Base-by-base conservation (phyloP, 1,284 basidiomycete species). In the Rhodotorula sp. region DNA sequence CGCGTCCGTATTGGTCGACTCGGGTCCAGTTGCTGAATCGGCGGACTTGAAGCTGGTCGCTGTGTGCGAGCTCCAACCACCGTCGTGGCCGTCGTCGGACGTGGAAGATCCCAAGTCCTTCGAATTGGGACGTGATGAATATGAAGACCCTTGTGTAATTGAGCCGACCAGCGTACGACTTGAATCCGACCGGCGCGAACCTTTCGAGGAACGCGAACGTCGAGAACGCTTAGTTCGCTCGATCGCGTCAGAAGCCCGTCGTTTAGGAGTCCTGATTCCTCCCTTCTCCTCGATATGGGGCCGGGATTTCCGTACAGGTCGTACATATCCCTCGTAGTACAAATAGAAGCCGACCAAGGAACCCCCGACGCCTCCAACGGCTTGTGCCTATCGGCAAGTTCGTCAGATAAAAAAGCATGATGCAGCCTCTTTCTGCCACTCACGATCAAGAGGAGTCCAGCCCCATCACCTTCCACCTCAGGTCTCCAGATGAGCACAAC, bases 321-420 rank as follows among this genome's bases (percentile, higher is more conserved):
- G 56, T 29, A 21, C n/a, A 39, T 49, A 56, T 15, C 52, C 34
- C 16, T 39, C 26, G 61, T 64, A 23, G 69, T 67, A 70, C 10
- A 59, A n/a, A 5, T n/a, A 49, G 49, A 70, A 46, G 20, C 23
- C 56, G 57, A 23, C 60, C 29, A 63, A n/a, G 46, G 57, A 47
- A 21, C 51, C 51, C 16, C 52, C n/a, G 23, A 51, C 29, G 16
- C 23, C 48, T 29, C 66, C 57, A 23, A 70, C 6, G 8, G 47
- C 39, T 46, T 70, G 60, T 6, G 21, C 31, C 69, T 70, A 56
- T 5, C 20, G 0, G 18, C 43, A 6, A 3, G 2, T 26, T 43
- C 16, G 18, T 14, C 29, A 46, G 18, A 23, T 16, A 3, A n/a
- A 5, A 23, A 12, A 16, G 3, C 18, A 5, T 0, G 59, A 23